These are phyloP conservation scores for Gamsiella multidivaricata DNA, from an alignment of 192 early-diverging fungal genomes.

Conservation along the genomic window DNA sequence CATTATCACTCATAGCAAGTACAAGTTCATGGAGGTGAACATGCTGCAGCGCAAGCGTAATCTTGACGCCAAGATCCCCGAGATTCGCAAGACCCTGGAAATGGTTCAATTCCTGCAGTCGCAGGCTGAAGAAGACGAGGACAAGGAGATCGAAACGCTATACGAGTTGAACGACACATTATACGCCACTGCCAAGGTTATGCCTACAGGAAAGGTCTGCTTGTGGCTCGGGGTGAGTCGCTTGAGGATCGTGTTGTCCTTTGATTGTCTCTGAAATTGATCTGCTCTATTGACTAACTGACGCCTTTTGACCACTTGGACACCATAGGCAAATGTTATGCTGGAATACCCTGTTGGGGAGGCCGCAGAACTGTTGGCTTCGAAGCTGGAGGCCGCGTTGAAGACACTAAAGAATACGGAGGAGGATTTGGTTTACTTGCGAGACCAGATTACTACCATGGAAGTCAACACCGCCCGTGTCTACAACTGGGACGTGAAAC, in stretches of 20 bases:
- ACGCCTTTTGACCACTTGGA: too few species aligned
- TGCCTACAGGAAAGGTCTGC: conserved; percentile 82
- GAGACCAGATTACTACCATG: conserved; percentile 99
- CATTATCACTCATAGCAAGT: too few species aligned
- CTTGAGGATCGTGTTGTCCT: background rate
- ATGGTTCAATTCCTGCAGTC: conserved; percentile 84
- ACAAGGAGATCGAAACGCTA: conserved; percentile 80
- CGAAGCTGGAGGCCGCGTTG: conserved; percentile 81
- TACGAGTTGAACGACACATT: conserved; percentile 97
- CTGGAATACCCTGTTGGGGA: conserved; percentile 94
- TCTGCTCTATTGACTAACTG: too few species aligned
- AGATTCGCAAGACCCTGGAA: conserved; percentile 93
- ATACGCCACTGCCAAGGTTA: conserved; percentile 85
- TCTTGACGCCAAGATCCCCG: conserved; percentile 94
- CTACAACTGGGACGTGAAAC: conserved; percentile 98
- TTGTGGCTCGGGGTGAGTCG: conserved; percentile 92
- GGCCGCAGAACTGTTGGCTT: conserved; percentile 78
- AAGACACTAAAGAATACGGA: conserved; percentile 77
- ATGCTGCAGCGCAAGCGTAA: conserved; percentile 83
- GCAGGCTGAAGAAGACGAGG: conserved; percentile 58
- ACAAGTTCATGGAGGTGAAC: conserved; percentile 97
- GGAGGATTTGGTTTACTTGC: conserved; percentile 93
- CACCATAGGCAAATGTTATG: conserved; percentile 92
- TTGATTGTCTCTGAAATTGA: background rate
- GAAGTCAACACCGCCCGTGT: conserved; percentile 97